Evolutionary conservation across 495 filamentous ascomycete genomes (phyloP), one percentile per base, ranked within the genome.

Genomic region (Penicillium robsamsonii): DNA sequence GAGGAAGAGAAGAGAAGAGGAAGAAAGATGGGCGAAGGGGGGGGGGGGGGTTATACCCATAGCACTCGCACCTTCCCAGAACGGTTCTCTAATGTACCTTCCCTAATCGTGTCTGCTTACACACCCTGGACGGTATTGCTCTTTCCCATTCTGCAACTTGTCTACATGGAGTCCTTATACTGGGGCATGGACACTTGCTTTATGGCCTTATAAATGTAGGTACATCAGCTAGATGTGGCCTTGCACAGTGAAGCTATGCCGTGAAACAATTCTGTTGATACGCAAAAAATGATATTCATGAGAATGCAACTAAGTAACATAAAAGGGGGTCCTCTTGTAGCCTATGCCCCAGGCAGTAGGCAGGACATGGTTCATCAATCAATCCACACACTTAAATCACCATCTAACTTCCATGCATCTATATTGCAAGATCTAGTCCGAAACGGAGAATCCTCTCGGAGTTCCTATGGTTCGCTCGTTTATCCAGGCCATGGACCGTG

Each of bases 311-410:
- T 45, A 35, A 25, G 22, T 54, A 54, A 46, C 20, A 46, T 54
- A 54, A 46, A 46, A 46, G 2, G 3, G 25, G 3, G 22, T 53
- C 30, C 0, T 38, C 27, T 15, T 12, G 20, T 27, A 25, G 9
- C 46, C 25, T 53, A 35, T 54, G 42, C 18, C 51, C 51, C 31
- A 37, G 30, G 25, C 30, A 38, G 20, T 46, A 43, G 30, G 15
- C 33, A 38, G 42, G 13, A 53, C 40, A 33, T 41, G 46, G 33
- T 50, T 46, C 51, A 46, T 54, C 25, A 38, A 33, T 24, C 29
- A 45, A 35, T 46, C 24, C 22, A 38, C 42, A 33, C 37, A 40
- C 18, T 38, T 27, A 24, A 41, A 35, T 3, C 31, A 18, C 6
- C 42, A 54, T 46, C 42, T 33, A 44, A 44, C 12, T 44, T 38